Evolutionary conservation across 768 basidiomycete species (phyloP), one percentile per base, ranked within the genome.

Genomic region (Lentinula aciculospora): DNA sequence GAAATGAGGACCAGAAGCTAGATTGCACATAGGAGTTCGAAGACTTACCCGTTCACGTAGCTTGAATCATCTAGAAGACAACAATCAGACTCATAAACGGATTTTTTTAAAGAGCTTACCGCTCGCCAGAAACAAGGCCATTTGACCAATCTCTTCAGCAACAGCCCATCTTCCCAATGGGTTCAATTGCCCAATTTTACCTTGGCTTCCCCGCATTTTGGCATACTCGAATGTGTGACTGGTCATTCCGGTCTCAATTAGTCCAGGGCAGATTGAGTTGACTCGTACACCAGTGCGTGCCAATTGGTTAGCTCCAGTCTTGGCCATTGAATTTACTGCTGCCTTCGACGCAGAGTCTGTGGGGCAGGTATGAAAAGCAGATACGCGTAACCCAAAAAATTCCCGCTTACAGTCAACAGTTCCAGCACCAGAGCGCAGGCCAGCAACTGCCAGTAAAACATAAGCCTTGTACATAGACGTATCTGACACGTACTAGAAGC

Each of bases 221-320:
- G 94, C 94, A 49, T 79, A 79, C 27, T 89, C 83, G 65, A 98
- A 98, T 31, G 86, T 79, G n/a, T 63, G 66, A 49, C 71, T 74
- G 2, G 95, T 95, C 92, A 98, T 97, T 50, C 86, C 89, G 8
- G 94, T 98, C 74, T 96, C 90, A 65, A 97, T 93, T 58, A 97
- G 72, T 19, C 94, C 94, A 4, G 95, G 95, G 66, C 93, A 95
- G 63, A 97, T 84, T 44, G 86, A 77, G 70, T 94, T 96, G 61
- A 97, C 87, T 44, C 95, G 89, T 62, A 98, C 81, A 70, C 93
- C 88, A 1, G 84, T 86, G 67, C 80, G 87, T 62, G 86, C 80
- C 23, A 96, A 79, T 69, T 93, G 89, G 68, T 87, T 91, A 4
- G 85, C 82, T 10, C 85, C 76, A 3, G 89, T 94, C 66, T 92